Evolutionary conservation across 805 yeast species (phyloP).

Genomic region (Candida nanaspora): DNA sequence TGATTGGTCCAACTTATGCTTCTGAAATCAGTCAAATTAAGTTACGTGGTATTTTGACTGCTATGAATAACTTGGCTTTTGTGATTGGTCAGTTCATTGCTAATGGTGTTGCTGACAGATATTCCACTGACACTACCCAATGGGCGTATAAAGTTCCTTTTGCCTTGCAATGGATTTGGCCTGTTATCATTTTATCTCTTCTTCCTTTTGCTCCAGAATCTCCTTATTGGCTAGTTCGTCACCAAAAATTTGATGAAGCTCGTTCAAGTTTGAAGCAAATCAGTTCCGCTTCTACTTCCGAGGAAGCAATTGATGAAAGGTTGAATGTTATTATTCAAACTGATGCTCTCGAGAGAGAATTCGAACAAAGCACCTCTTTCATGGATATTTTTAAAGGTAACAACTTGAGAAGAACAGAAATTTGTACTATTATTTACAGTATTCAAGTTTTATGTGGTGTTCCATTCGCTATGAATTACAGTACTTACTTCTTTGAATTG

Average conservation of each 20-base stretch:
- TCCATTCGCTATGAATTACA: conserved; percentile 49
- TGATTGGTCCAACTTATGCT: conserved; percentile 46
- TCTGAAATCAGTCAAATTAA: conserved; percentile 50
- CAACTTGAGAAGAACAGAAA: conserved; percentile 45
- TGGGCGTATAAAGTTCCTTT: conserved; percentile 37
- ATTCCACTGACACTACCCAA: conserved; percentile 2
- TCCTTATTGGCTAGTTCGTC: conserved; percentile 48
- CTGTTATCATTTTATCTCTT: conserved; percentile 28
- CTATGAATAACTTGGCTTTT: conserved; percentile 46
- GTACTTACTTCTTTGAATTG: conserved; percentile 33
- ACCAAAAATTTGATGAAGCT: conserved; percentile 36
- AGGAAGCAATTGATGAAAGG: conserved; percentile 4
- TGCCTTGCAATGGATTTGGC: conserved; percentile 59
- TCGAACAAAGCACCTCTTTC: conserved; percentile 8
- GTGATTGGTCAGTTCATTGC: conserved; percentile 50
- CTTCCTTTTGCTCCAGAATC: conserved; percentile 48
- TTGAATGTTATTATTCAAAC: conserved; percentile 6
- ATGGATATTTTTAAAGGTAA: conserved; percentile 41
- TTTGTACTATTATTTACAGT: conserved; percentile 28
- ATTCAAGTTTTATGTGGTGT: conserved; percentile 57
- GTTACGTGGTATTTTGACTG: conserved; percentile 40
- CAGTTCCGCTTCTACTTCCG: conserved; percentile 1
- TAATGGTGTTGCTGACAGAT: conserved; percentile 39
- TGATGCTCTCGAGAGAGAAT: conserved; percentile 8
- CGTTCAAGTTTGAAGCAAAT: conserved; percentile 24